Percentiles rank a stretch among this genome's conserved stretches.
These are phyloP conservation scores for Mycena chlorophos DNA, from an alignment of 768 basidiomycete genomes.

Conservation along the genomic window DNA sequence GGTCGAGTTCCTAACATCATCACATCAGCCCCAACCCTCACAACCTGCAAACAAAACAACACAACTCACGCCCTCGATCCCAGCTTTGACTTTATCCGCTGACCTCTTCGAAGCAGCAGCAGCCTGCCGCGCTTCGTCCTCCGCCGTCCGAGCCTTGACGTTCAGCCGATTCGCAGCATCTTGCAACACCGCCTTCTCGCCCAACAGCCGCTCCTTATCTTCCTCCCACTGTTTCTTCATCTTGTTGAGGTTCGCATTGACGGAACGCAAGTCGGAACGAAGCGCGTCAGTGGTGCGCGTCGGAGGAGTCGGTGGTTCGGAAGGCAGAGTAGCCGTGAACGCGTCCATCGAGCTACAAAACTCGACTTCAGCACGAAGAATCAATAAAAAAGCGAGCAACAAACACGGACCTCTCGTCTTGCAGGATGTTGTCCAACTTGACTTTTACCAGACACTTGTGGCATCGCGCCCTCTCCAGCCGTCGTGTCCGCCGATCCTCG, in stretches of 20 bases:
- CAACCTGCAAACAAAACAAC: not conserved
- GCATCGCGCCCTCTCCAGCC: conserved; percentile 64
- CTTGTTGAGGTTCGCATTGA: conserved; percentile 61
- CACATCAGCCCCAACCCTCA: too few relatives aligned
- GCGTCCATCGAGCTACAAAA: conserved; percentile 63
- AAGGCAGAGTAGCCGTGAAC: conserved; percentile 45
- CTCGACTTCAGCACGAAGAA: conserved; percentile 2
- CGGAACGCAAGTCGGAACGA: conserved; percentile 55
- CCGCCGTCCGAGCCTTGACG: conserved; percentile 54
- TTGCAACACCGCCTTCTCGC: conserved; percentile 72
- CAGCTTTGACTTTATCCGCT: conserved; percentile 47
- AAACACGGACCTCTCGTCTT: conserved; percentile 61
- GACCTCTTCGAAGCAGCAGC: conserved; percentile 55
- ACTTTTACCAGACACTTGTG: conserved; percentile 68
- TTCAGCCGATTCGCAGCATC: conserved; percentile 69
- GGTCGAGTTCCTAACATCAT: conserved; percentile 79
- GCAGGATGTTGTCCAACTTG: conserved; percentile 46
- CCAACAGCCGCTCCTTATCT: conserved; percentile 62
- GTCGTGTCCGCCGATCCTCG: conserved; percentile 66
- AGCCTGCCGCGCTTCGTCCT: conserved; percentile 56
- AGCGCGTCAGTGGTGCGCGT: conserved; percentile 68
- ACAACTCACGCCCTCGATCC: conserved; percentile 55
- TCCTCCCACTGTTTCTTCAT: conserved; percentile 71
- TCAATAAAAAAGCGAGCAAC: not conserved
- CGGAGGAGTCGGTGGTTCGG: conserved; percentile 67